These are phyloP conservation scores for Saccharomycopsis oosterbeekiorum DNA, from an alignment of 805 yeast species.

Conservation along the genomic window DNA sequence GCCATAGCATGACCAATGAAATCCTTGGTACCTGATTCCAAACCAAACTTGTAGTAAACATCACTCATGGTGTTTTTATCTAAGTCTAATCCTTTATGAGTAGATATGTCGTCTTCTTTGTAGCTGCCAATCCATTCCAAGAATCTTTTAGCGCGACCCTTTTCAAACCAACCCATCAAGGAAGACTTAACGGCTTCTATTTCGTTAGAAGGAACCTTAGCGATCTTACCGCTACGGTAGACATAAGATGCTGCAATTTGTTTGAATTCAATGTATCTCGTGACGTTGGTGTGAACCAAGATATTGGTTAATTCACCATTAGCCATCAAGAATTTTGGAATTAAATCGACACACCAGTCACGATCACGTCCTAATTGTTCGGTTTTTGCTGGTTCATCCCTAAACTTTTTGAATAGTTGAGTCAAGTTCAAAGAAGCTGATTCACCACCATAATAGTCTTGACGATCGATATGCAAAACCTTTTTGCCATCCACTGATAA, in stretches of 20 bases:
- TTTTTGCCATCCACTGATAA: conserved; percentile 97
- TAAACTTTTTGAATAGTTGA: conserved; percentile 70
- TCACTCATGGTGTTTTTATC: conserved; percentile 88
- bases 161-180: conserved; percentile 92
- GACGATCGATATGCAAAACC: conserved; percentile 91
- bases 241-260: conserved; percentile 95
- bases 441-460: conserved; percentile 92
- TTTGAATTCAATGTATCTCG: conserved; percentile 91
- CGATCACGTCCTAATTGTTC: conserved; percentile 77
- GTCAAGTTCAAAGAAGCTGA: conserved; percentile 70
- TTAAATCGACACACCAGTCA: conserved; percentile 96
- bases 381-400: conserved; percentile 44
- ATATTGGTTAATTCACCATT: conserved; percentile 96
- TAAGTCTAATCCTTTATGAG: conserved; percentile 80
- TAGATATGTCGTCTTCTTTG: conserved; percentile 64
- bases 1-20: conserved; percentile 99
- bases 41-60: conserved; percentile 78
- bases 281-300: conserved; percentile 90
- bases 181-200: conserved; percentile 86
- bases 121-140: conserved; percentile 79
- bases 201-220: conserved; percentile 91
- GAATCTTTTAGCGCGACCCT: conserved; percentile 87
- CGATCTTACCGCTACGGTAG: conserved; percentile 78
- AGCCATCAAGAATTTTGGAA: conserved; percentile 95
- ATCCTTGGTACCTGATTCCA: conserved; percentile 88